phyloP scores from a whole-genome alignment of 1,139 yeast species.

The Magnusiomyces fungicola region DNA sequence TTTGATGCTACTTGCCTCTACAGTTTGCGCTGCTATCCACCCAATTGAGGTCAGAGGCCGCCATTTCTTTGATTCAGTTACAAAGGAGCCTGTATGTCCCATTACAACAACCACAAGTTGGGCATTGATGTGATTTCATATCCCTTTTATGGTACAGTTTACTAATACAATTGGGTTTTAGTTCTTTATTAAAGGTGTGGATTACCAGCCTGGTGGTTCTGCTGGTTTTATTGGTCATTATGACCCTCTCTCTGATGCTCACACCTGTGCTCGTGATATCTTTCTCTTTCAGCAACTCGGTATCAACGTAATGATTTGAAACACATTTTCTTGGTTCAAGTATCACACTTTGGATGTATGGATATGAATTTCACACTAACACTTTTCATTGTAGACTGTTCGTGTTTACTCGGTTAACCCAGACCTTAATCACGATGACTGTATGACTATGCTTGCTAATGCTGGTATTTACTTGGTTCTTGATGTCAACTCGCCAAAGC shows the following conservation, averaged over 20 bases:
- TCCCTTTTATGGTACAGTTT: neutral
- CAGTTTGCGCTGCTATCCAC: conserved; percentile 17
- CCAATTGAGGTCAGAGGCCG: conserved; percentile 49
- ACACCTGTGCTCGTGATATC: conserved; percentile 67
- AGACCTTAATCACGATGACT: conserved; percentile 71
- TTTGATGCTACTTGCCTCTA: neutral
- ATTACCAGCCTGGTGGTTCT: conserved; percentile 88
- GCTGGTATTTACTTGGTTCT: conserved; percentile 86
- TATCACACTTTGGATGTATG: too few species aligned
- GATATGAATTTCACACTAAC: too few species aligned
- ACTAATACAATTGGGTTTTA: conserved; percentile 21
- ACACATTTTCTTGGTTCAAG: too few species aligned
- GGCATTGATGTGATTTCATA: too few species aligned
- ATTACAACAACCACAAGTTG: too few species aligned
- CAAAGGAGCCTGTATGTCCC: conserved; percentile 59
- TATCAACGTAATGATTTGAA: conserved; percentile 42
- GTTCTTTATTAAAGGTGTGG: conserved; percentile 76
- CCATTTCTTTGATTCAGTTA: conserved; percentile 69
- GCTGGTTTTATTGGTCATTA: conserved; percentile 44
- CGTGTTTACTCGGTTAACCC: conserved; percentile 69
- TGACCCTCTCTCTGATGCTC: conserved; percentile 61
- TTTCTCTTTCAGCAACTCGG: conserved; percentile 67
- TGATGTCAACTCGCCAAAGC: conserved; percentile 76
- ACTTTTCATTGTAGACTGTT: too few species aligned
- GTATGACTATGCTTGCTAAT: conserved; percentile 77